Base-by-base conservation (phyloP, 2,329 filamentous ascomycete species). In the Penicillium sp. region DNA sequence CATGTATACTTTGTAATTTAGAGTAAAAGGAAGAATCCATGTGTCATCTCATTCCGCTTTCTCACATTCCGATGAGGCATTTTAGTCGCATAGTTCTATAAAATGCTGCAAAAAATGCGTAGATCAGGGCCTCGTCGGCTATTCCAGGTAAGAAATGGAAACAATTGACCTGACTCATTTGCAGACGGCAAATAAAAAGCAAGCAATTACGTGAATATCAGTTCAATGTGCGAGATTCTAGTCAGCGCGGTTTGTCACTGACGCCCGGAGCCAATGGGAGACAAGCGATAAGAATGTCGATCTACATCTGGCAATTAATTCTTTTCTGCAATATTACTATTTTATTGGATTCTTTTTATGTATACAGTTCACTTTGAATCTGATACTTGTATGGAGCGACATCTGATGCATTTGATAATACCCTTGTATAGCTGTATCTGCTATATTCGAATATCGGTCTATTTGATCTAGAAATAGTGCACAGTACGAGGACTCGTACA, bases 241-340 rank as follows among this genome's bases (percentile, higher is more conserved):
- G 68, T 72, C 69, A 71, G 65, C 67, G 56, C 27, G 44, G 64
- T 72, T 66, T 70, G 69, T 72, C 69, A 72, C 61, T 58, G 18
- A 18, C 27, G 21, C 10, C 11, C 1, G 38, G 32, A 43, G 27
- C 69, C 68, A 71, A 71, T 70, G 39, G 66, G 46, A 16, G 9
- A 1, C 0, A 18, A 1, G 13, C 61, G 69, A 71, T 71, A 71
- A 70, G 69, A 24, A 57, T 48, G 55, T 57, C 56, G 54, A 61
- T 62, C 57, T 43, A 45, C 40, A 11, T 29, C 34, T 39, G 24
- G 24, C 24, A 39, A 21, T 36, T 36, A 9, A 11, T 42, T 43
- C 34, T 48, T 52, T 8, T 16, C 36, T 34, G 21, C 42, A 31
- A 43, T 18, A 31, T 49, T 13, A 24, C 47, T 32, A 43, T 36